Conservation (phyloP, 2,329 filamentous ascomycete genomes). For the Fusarium penzigii region DNA sequence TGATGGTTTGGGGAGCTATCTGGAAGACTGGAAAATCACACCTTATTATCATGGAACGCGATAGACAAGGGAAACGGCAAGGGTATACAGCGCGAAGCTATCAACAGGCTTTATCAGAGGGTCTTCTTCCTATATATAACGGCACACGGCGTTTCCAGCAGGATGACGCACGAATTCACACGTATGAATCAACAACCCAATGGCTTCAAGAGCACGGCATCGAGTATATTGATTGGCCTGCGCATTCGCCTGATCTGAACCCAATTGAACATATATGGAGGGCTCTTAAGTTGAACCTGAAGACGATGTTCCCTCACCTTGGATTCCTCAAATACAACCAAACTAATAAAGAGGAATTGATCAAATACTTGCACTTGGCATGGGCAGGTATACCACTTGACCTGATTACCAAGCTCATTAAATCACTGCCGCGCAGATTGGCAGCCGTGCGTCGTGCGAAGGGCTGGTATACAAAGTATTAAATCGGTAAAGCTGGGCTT, state of each 20-base stretch:
- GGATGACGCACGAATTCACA: background rate
- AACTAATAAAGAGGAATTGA: background rate
- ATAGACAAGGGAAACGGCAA: background rate
- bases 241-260: background rate
- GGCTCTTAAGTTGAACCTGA: background rate
- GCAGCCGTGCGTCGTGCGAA: background rate
- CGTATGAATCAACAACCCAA: background rate
- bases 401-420: background rate
- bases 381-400: background rate
- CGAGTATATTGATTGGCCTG: background rate
- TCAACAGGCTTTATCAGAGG: background rate
- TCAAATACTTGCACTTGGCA: background rate
- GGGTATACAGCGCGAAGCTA: background rate
- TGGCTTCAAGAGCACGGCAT: background rate
- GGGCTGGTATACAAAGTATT: constrained; percentile 6
- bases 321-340: background rate
- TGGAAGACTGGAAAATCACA: background rate
- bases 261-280: background rate
- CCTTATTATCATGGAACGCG: background rate
- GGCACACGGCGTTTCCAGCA: background rate
- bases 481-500: background rate
- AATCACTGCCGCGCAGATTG: background rate
- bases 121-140: background rate
- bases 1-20: constrained; percentile 3
- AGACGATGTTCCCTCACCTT: background rate